Percentiles rank a stretch among this genome's conserved stretches.
Conservation (phyloP, 495 filamentous ascomycete species). For the Daldinia loculata region DNA sequence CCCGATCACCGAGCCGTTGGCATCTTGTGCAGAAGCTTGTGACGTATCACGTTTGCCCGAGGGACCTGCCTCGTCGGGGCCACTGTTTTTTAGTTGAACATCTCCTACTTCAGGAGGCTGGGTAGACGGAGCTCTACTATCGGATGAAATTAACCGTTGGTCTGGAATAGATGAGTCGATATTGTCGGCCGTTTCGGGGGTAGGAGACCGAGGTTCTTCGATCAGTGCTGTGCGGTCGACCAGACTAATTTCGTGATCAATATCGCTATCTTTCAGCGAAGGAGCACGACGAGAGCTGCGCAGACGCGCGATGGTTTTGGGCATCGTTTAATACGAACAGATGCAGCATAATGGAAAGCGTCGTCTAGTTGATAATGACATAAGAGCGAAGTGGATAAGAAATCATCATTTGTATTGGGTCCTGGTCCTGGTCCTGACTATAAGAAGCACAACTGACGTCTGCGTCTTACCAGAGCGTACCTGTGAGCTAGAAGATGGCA, state of each 20-base stretch:
- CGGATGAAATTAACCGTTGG: conserved; percentile 31
- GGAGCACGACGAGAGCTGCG: conserved; percentile 58
- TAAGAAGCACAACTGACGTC: conserved; percentile 14
- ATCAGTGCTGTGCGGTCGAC: conserved; percentile 51
- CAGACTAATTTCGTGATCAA: conserved; percentile 69
- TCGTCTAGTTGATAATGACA: conserved; percentile 7
- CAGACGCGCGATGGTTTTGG: conserved; percentile 52
- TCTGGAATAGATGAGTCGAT: conserved; percentile 23
- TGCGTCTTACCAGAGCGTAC: conserved; percentile 10
- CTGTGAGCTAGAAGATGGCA: conserved; percentile 2
- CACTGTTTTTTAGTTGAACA: conserved; percentile 9
- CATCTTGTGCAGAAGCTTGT: conserved; percentile 10
- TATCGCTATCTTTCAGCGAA: conserved; percentile 61
- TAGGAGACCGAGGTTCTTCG: conserved; percentile 41
- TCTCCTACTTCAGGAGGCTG: conserved; percentile 28
- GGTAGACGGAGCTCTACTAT: conserved; percentile 31
- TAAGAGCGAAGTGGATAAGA: background rate
- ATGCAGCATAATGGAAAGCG: conserved; percentile 39
- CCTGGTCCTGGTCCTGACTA: background rate
- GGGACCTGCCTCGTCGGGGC: conserved; percentile 24
- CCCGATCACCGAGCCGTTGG: conserved; percentile 8
- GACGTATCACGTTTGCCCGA: conserved; percentile 25
- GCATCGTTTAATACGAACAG: conserved; percentile 48
- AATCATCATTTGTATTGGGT: background rate
- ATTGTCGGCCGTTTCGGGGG: conserved; percentile 10